A percentile compares a stretch with the other conserved stretches of the same genome.
Conservation (phyloP, 768 basidiomycete species). For the Pleurotus tuber-regium region DNA sequence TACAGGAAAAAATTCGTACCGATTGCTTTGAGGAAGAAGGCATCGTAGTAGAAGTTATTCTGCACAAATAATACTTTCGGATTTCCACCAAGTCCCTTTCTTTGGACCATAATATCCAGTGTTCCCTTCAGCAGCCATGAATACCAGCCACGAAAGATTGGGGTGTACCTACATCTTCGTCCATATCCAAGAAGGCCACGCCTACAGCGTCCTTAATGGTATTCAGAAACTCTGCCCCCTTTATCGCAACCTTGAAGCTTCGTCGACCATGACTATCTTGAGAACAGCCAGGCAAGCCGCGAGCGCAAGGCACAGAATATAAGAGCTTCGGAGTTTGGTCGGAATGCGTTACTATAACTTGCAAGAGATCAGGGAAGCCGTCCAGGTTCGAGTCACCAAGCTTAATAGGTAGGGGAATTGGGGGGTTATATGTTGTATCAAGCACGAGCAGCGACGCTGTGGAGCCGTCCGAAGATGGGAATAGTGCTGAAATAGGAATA, state of each 20-base stretch:
- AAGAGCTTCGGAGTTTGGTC: conserved; percentile 58
- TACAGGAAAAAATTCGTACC: conserved; percentile 44
- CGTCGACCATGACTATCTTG: conserved; percentile 49
- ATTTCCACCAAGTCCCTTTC: conserved; percentile 62
- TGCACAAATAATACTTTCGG: conserved; percentile 80
- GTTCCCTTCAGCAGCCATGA: conserved; percentile 61
- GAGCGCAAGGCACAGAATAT: conserved; percentile 59
- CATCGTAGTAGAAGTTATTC: conserved; percentile 98
- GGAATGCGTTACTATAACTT: conserved; percentile 42
- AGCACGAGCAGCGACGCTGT: conserved; percentile 60
- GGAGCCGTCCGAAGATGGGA: conserved; percentile 32
- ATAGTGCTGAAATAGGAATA: conserved; percentile 61
- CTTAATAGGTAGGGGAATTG: conserved; percentile 74
- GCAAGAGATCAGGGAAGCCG: conserved; percentile 87
- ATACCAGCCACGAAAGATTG: background rate
- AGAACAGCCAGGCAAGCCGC: conserved; percentile 56
- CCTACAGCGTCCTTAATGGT: conserved; percentile 75
- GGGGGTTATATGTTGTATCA: conserved; percentile 62
- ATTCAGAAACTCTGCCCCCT: conserved; percentile 60
- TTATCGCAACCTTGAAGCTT: conserved; percentile 57
- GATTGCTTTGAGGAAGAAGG: conserved; percentile 97
- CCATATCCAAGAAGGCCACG: conserved; percentile 84
- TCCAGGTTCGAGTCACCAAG: conserved; percentile 91
- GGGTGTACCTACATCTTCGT: conserved; percentile 86
- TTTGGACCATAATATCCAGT: conserved; percentile 88